Conservation (phyloP, 345 rosid genomes). For the Durio zibethinus region DNA sequence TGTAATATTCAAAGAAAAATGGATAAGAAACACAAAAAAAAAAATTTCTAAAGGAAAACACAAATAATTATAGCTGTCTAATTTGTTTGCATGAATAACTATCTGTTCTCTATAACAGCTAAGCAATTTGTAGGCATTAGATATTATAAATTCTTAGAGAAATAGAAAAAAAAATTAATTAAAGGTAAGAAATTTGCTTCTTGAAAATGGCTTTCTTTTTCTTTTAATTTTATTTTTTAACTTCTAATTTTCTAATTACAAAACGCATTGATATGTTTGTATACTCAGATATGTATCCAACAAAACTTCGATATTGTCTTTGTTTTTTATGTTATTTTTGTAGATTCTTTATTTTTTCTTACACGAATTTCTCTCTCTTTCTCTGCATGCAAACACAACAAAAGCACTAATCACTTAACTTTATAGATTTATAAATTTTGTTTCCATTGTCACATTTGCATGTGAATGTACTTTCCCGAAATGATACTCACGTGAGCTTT, state of each 20-base stretch:
- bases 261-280: neutral
- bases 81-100: slow-evolving; percentile 1
- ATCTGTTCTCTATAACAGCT: neutral
- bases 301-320: slow-evolving; percentile 7
- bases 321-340: neutral
- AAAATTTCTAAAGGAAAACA: neutral
- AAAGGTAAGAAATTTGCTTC: neutral
- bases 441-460: slow-evolving; percentile 44
- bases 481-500: slow-evolving; percentile 50
- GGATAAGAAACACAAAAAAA: neutral
- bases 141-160: neutral
- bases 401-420: slow-evolving; percentile 23
- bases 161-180: neutral
- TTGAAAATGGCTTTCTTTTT: neutral
- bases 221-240: neutral
- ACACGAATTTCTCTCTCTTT: neutral
- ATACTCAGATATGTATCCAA: neutral
- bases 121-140: slow-evolving; percentile 3
- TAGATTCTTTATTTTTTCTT: slow-evolving; percentile 3
- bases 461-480: slow-evolving; percentile 64
- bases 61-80: slow-evolving; percentile 9
- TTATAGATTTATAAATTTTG: slow-evolving; percentile 29
- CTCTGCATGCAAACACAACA: neutral
- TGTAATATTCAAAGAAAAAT: neutral
- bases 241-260: neutral